Evolutionary conservation across 176 grass and related monocot genomes (phyloP), one percentile per base, ranked within the genome.

Genomic region (Pontederia paniculata): DNA sequence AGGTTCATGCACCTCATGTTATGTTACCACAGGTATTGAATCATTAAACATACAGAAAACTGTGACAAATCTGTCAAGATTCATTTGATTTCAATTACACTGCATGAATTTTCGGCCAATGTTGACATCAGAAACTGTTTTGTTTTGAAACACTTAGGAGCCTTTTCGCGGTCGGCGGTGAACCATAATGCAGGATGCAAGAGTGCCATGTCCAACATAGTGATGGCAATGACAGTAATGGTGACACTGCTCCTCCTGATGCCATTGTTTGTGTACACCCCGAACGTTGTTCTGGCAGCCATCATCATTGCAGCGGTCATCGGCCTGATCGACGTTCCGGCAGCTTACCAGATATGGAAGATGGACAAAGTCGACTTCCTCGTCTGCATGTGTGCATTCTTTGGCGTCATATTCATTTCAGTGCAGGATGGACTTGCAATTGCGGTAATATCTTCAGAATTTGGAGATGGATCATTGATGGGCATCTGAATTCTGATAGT

Each of bases 281-380:
- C 91, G 0, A 97, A 97, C 22, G 86, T 84, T 58, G 91, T 97
- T 49, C 91, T 97, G 37, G 83, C 73, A 48, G 86, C 91, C 17
- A 90, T 97, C 60, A 97, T 90, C 41, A 84, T 97, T 9, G 77
- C 70, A 13, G 91, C 91, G 0, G 91, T 97, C 6, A 71, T 81
- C 42, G 86, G 86, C 31, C 82, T 97, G 1, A 90, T 97, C 8
- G 91, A 90, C 56, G 8, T 87, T 23, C 83, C 73, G 16, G 71
- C 91, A 42, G 86, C 70, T 44, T 86, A 79, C 68, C 45, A 81
- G 46, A 89, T 97, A 57, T 97, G 87, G 79, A 97, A 97, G 68
- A 79, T 97, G 91, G 91, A 97, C 46, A 97, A 97, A 74, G 74
- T 90, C 17, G 91, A 97, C 78, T 97, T 97, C 70, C 64, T 90